Evolutionary conservation across 768 basidiomycete species (phyloP), one percentile per base, ranked within the genome.

Genomic region (Austroboletus festivus): DNA sequence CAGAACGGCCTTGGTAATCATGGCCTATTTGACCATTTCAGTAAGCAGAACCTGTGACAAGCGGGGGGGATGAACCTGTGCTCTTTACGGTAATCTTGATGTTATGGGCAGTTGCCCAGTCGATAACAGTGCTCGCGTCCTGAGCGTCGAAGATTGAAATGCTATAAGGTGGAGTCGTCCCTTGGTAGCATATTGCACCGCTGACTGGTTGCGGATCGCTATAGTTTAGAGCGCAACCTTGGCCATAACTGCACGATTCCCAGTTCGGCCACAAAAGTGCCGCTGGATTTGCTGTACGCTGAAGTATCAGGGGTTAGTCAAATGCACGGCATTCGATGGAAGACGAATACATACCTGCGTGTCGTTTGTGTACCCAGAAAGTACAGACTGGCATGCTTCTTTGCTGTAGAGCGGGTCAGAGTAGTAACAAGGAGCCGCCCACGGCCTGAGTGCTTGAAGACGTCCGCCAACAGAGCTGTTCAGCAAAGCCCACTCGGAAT

Each of bases 261-360:
- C 55, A 63, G 46, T 62, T 62, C 13, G 47, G 0, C 61, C 53
- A 62, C 15, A 62, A 37, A 10, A 63, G 53, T 3, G 61, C 58
- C 0, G 58, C 22, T 1, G 61, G 30, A 12, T 39, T 35, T 5
- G 46, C 47, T 52, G 55, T 61, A 21, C 61, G 61, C 61, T 62
- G 37, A 43, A 20, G 19, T 18, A 20, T 16, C 6, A 7, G 21
- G 19, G 18, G 35, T 46, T n/a, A n/a, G n/a, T n/a, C n/a, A n/a
- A n/a, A n/a, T n/a, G n/a, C 28, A 28, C 28, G 28, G 12, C 12
- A 28, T 6, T 28, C 28, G 28, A 6, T 12, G 12, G 28, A 28
- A 12, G 12, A 28, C 28, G 7, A 28, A 28, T 18, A 37, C 18
- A 39, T 57, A 22, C 58, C 49, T 50, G 43, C 0, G 44, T 47